Base-by-base conservation (phyloP, 805 yeast genomes). In the Yarrowia sp. region DNA sequence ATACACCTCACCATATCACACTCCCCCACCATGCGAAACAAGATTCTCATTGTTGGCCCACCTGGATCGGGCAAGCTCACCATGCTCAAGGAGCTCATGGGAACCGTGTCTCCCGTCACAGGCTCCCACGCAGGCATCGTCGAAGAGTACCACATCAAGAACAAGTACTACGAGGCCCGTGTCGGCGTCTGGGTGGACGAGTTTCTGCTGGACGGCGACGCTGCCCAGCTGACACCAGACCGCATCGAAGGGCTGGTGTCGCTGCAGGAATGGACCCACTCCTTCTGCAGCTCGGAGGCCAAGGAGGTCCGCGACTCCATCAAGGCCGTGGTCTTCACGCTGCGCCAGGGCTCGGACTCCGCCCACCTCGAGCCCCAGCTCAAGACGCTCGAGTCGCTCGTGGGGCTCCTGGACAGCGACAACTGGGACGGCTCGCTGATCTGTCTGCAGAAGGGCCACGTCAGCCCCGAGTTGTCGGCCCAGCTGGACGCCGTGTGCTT, bases 101-200 rank as follows among this genome's bases (percentile, higher is more conserved):
- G 76, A 3, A 53, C 33, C 8, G 63, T 68, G 1, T 24, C 68
- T 8, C 68, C 68, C 6, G 69, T 61, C 6, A 42, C 42, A 4
- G 69, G 52, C 13, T 58, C 66, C 15, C 79, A 77, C 70, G 72
- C 75, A 14, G 75, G 82, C 56, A 69, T 74, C 42, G 47, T 71
- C 40, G 71, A 71, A 68, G 53, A 72, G 63, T 53, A 76, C 68
- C 65, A 69, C 33, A 36, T 79, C 66, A 67, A 64, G 24, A 71
- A 73, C 39, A 76, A 75, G 70, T 80, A 80, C 70, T 80, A 76
- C 71, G 73, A 72, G n/a, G 72, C 75, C 8, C 74, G 71, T 8
- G 74, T 77, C 10, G 75, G 76, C 2, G 68, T 79, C 0, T 76
- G 80, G 75, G 71, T 76, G 6, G 81, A 79, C 67, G 80, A 79